Evolutionary conservation across 768 basidiomycete species (phyloP).

Genomic region (Pleurotus salmoneostramineus): DNA sequence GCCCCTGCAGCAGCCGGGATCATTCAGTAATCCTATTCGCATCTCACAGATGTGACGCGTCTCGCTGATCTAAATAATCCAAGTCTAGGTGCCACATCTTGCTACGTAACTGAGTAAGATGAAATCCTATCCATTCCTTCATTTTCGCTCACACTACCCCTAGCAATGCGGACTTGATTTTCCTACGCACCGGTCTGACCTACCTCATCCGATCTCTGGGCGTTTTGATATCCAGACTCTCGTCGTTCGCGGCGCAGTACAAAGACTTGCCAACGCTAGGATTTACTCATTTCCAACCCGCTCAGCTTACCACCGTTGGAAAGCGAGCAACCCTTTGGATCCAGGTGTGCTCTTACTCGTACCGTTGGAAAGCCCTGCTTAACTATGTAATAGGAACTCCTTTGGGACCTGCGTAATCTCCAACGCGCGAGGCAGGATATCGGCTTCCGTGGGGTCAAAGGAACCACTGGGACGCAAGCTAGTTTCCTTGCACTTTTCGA

Average conservation of each 20-base stretch:
- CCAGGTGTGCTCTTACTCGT: constrained; percentile 47
- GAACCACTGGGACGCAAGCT: constrained; percentile 98
- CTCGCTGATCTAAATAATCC: constrained; percentile 4
- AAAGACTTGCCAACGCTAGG: constrained; percentile 90
- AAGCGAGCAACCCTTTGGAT: constrained; percentile 97
- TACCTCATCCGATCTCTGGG: constrained; percentile 87
- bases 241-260: constrained; percentile 81
- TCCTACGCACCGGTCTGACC: constrained; percentile 82
- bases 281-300: constrained; percentile 99
- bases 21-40: constrained; percentile 65
- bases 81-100: constrained; percentile 94
- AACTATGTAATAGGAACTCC: constrained; percentile 57
- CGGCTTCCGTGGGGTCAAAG: constrained; percentile 97
- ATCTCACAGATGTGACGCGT: background rate
- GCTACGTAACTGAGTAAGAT: constrained; percentile 93
- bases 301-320: constrained; percentile 96
- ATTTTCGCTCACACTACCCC: background rate
- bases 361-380: background rate
- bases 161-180: constrained; percentile 98
- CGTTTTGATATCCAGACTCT: constrained; percentile 83
- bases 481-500: constrained; percentile 94
- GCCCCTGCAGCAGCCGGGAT: constrained; percentile 95
- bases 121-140: constrained; percentile 20
- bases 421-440: constrained; percentile 86
- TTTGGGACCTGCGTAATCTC: constrained; percentile 96